Conservation (phyloP, 352 stramenopile genomes). For the Phytophthora tentaculata region DNA sequence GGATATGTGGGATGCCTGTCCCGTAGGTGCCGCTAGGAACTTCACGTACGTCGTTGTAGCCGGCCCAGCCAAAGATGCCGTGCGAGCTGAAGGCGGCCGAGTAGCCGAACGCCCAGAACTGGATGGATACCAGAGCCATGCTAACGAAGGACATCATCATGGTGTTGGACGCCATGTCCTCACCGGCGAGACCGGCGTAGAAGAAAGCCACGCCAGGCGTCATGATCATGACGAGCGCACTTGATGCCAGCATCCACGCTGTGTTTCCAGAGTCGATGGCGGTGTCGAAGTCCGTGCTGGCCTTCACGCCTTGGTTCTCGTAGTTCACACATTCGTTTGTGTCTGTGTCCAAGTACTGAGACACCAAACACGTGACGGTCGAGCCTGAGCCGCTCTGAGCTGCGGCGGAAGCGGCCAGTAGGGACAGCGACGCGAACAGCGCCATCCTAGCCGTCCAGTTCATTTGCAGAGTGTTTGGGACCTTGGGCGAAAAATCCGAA, state of each 20-base stretch:
- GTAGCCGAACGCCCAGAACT: slow-evolving; percentile 85
- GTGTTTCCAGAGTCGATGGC: slow-evolving; percentile 64
- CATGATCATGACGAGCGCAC: slow-evolving; percentile 77
- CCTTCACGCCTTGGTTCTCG: slow-evolving; percentile 42
- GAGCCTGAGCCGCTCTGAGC: slow-evolving; percentile 41
- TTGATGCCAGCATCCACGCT: slow-evolving; percentile 68
- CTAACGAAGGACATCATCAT: slow-evolving; percentile 87
- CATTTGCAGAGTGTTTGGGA: slow-evolving; percentile 15
- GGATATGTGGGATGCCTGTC: slow-evolving; percentile 62
- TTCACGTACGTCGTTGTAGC: slow-evolving; percentile 62
- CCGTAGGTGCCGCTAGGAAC: slow-evolving; percentile 59
- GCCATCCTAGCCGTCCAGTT: slow-evolving; percentile 13
- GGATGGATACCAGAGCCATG: slow-evolving; percentile 79
- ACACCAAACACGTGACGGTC: slow-evolving; percentile 26
- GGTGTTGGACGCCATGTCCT: slow-evolving; percentile 82
- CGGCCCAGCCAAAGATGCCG: slow-evolving; percentile 62
- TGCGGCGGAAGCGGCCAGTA: slow-evolving; percentile 29
- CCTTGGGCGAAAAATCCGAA: slow-evolving; percentile 15
- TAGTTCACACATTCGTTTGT: slow-evolving; percentile 52
- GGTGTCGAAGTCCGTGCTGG: slow-evolving; percentile 35
- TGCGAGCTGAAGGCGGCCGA: slow-evolving; percentile 67
- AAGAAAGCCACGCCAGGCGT: slow-evolving; percentile 79
- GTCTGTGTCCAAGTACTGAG: slow-evolving; percentile 50
- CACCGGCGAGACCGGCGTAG: slow-evolving; percentile 80
- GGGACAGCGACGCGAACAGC: slow-evolving; percentile 29